Evolutionary conservation across 2,329 filamentous ascomycete species (phyloP).

Genomic region (Fusarium mangiferae): DNA sequence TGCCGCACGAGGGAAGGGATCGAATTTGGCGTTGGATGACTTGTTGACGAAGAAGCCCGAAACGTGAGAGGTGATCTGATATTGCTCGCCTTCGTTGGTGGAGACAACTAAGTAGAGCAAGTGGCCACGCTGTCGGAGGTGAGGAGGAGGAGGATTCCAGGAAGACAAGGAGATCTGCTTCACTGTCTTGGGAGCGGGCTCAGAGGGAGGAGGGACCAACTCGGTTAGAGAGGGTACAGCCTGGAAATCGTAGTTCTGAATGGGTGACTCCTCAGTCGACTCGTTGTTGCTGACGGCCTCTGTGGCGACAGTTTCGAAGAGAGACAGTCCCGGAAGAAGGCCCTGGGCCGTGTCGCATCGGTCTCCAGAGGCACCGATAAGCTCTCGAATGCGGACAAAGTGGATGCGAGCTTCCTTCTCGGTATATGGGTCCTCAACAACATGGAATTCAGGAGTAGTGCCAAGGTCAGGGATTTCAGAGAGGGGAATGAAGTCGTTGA

Average conservation of each 20-base stretch:
- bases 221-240: conserved; percentile 73
- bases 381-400: conserved; percentile 86
- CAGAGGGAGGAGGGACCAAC: conserved; percentile 74
- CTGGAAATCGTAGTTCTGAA: conserved; percentile 82
- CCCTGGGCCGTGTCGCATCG: conserved; percentile 89
- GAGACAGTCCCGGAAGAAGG: conserved; percentile 82
- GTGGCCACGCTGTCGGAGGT: conserved; percentile 91
- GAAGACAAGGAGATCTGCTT: conserved; percentile 89
- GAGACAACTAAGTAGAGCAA: conserved; percentile 89
- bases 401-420: conserved; percentile 98
- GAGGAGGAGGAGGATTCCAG: conserved; percentile 96
- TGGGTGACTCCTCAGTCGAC: conserved; percentile 49
- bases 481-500: conserved; percentile 95
- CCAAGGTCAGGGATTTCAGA: conserved; percentile 86
- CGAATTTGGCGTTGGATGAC: conserved; percentile 94
- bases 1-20: conserved; percentile 81
- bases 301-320: conserved; percentile 81
- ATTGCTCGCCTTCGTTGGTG: conserved; percentile 94
- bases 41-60: conserved; percentile 98
- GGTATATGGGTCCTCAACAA: conserved; percentile 96
- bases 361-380: conserved; percentile 91
- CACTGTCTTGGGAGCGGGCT: conserved; percentile 85
- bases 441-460: conserved; percentile 78
- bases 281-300: conserved; percentile 49
- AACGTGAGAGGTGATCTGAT: conserved; percentile 91